These are phyloP conservation scores for Nothopassalora personata DNA, from an alignment of 2,329 filamentous ascomycete genomes.

Conservation along the genomic window DNA sequence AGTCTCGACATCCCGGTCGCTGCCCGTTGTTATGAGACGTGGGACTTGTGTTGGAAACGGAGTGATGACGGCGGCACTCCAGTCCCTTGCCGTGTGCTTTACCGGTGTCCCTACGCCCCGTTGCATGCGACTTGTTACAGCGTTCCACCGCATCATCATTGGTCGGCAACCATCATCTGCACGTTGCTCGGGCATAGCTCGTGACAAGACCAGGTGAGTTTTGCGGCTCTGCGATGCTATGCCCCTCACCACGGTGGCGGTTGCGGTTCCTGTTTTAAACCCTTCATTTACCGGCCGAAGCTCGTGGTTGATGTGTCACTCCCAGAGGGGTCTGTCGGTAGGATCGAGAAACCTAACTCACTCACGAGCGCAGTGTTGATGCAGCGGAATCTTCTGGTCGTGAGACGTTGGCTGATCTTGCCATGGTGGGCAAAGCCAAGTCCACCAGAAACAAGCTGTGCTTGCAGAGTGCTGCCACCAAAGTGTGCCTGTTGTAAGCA, in stretches of 20 bases:
- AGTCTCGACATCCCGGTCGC: not conserved
- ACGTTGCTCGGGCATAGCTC: not conserved
- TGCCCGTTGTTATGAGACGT: not conserved
- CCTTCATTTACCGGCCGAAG: slow-evolving; percentile 2
- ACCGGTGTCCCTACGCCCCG: slow-evolving; percentile 5
- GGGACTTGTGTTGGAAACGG: not conserved
- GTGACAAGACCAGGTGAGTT: not conserved
- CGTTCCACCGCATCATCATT: not conserved
- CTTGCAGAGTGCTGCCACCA: not conserved
- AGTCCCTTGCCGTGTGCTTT: not conserved
- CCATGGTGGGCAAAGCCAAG: not conserved
- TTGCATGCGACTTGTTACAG: not conserved
- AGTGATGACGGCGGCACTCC: not conserved
- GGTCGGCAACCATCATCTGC: not conserved
- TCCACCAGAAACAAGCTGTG: not conserved
- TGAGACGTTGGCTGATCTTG: not conserved
- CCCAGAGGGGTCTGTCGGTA: not conserved
- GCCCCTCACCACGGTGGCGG: not conserved
- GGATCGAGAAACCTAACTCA: not conserved
- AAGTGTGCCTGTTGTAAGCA: not conserved
- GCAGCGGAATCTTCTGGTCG: not conserved
- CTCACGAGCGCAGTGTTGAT: not conserved
- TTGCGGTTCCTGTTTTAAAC: not conserved
- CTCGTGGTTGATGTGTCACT: slow-evolving; percentile 1
- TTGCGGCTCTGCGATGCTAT: slow-evolving; percentile 2